A percentile compares a stretch with the other conserved stretches of the same genome.
Evolutionary conservation across 2,329 filamentous ascomycete species (phyloP).

Genomic region (Triangularia verruculosa): DNA sequence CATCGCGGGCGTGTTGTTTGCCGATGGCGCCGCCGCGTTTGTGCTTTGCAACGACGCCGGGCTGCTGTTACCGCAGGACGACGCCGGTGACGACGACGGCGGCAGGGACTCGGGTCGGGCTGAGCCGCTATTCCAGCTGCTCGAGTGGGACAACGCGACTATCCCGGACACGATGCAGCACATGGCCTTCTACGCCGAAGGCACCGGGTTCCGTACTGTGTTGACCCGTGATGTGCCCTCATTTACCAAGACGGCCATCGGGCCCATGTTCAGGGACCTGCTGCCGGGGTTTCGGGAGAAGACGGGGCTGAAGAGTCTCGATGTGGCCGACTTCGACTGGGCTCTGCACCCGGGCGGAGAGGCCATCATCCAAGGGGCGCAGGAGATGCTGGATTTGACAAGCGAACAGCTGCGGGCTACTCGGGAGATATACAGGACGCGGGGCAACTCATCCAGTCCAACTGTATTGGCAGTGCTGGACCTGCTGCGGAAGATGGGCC

Average conservation of each 20-base stretch:
- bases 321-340: conserved; percentile 5
- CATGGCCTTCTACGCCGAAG: neutral
- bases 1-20: neutral
- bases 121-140: neutral
- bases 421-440: neutral
- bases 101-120: neutral
- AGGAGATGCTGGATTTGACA: neutral
- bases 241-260: neutral
- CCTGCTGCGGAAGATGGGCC: neutral
- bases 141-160: neutral
- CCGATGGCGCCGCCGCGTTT: conserved; percentile 1
- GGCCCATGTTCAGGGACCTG: conserved; percentile 1
- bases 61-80: neutral
- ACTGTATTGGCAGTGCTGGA: conserved; percentile 3
- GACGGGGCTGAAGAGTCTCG: neutral
- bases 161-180: neutral
- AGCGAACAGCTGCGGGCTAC: neutral
- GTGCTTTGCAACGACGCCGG: conserved; percentile 4
- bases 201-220: neutral
- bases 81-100: neutral
- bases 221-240: neutral
- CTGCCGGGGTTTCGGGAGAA: neutral
- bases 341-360: conserved; percentile 1
- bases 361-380: neutral
- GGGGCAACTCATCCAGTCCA: conserved; percentile 4